Percentiles rank a stretch among this genome's conserved stretches.
These are phyloP conservation scores for Pogostemon cablin DNA, from an alignment of 257 asterid genomes.

Conservation along the genomic window DNA sequence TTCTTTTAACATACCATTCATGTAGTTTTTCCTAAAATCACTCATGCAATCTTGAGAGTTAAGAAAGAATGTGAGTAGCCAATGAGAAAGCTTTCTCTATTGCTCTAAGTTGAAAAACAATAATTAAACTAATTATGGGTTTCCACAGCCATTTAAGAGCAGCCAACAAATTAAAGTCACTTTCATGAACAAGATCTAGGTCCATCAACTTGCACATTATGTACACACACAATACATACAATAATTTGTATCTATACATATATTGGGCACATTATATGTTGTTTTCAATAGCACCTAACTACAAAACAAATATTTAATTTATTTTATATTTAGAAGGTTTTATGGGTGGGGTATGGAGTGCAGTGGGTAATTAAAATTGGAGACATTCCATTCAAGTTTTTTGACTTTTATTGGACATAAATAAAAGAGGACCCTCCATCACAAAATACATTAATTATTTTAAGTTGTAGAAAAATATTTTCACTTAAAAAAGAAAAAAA, in stretches of 20 bases:
- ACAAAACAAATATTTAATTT: neutral
- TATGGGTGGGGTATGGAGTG: neutral
- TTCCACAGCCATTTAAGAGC: slow-evolving; percentile 12
- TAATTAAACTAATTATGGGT: neutral
- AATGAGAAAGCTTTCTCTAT: neutral
- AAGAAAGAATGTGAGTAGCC: neutral
- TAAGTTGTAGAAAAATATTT: neutral
- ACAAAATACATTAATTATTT: neutral
- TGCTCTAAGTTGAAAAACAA: slow-evolving; percentile 29
- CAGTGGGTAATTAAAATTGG: neutral
- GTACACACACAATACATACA: neutral
- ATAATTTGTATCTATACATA: neutral
- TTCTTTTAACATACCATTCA: too few species aligned
- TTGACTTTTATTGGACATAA: neutral
- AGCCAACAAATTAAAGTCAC: slow-evolving; percentile 25
- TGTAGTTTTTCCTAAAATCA: neutral
- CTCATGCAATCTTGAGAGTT: slow-evolving; percentile 13
- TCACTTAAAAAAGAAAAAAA: too few species aligned
- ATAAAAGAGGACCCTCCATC: neutral
- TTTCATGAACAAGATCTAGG: slow-evolving; percentile 31
- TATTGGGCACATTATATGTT: slow-evolving; percentile 4
- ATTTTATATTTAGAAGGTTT: neutral
- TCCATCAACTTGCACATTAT: slow-evolving; percentile 27
- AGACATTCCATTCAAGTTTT: neutral
- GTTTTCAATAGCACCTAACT: slow-evolving; percentile 1